phyloP scores from a whole-genome alignment of 768 basidiomycete genomes.

The Candolleomyces efflorescens region DNA sequence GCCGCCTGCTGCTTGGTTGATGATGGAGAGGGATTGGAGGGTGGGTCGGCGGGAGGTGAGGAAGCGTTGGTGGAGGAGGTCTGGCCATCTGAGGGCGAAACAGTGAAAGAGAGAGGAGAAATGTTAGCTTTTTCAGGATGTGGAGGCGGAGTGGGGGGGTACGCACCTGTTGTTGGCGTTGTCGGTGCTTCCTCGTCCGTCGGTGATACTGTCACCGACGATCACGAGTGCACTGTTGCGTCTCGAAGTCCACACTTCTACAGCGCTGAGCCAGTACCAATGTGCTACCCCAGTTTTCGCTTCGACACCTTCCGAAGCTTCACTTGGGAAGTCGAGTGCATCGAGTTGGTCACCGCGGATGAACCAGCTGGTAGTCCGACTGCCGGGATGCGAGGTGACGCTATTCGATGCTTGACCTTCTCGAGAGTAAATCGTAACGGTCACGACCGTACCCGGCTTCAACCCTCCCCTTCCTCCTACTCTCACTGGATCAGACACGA shows the following conservation, averaged over 20 bases:
- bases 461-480: conserved; percentile 21
- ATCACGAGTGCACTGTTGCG: conserved; percentile 31
- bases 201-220: conserved; percentile 51
- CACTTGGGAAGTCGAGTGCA: conserved; percentile 31
- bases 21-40: conserved; percentile 33
- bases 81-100: conserved; percentile 39
- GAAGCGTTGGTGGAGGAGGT: conserved; percentile 39
- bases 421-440: conserved; percentile 37
- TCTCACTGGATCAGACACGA: conserved; percentile 42
- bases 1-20: conserved; percentile 50
- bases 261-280: conserved; percentile 42
- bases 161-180: conserved; percentile 41
- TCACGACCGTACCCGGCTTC: conserved; percentile 33
- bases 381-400: conserved; percentile 47
- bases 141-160: not conserved
- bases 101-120: conserved; percentile 1
- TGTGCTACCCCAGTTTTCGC: conserved; percentile 17
- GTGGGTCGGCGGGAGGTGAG: conserved; percentile 23
- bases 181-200: conserved; percentile 42
- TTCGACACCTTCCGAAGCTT: conserved; percentile 7
- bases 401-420: conserved; percentile 35
- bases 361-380: conserved; percentile 43
- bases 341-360: conserved; percentile 32
- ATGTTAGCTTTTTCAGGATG: not conserved
- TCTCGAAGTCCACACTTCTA: conserved; percentile 35